Conservation (phyloP, 148 eudicot genomes). For the Camellia sinensis region DNA sequence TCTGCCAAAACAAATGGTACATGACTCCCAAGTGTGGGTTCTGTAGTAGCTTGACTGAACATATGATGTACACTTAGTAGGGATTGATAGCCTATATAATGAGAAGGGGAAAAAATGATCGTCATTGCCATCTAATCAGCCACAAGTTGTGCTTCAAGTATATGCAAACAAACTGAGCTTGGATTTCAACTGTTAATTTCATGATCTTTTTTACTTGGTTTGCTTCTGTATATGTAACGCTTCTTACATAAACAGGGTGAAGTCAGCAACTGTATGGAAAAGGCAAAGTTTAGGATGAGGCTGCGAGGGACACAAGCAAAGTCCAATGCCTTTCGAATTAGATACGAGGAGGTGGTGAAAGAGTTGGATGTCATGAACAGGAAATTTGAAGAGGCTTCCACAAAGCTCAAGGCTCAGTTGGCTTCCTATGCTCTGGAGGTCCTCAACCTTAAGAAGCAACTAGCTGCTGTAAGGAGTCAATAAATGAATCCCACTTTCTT, state of each 20-base stretch:
- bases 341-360: slow-evolving; percentile 52
- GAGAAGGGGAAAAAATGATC: too few species aligned
- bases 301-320: slow-evolving; percentile 61
- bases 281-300: slow-evolving; percentile 71
- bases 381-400: slow-evolving; percentile 57
- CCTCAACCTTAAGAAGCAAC: slow-evolving; percentile 63
- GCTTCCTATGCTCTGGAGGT: slow-evolving; percentile 46
- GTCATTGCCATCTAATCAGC: neutral
- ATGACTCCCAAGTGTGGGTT: neutral
- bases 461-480: slow-evolving; percentile 30
- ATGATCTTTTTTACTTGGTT: neutral
- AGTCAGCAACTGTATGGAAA: slow-evolving; percentile 39
- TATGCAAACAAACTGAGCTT: neutral
- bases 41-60: neutral
- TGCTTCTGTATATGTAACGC: neutral
- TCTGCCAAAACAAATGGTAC: too few species aligned
- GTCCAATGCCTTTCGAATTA: slow-evolving; percentile 49
- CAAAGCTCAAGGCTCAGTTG: slow-evolving; percentile 55
- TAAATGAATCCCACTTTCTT: neutral
- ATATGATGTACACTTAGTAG: too few species aligned
- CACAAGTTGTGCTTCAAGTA: neutral
- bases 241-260: slow-evolving; percentile 36
- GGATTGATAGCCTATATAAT: too few species aligned
- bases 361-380: slow-evolving; percentile 60
- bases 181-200: neutral